Percentiles rank a stretch among this genome's conserved stretches.
Conservation (phyloP, 2,329 filamentous ascomycete species). For the Pseudogymnoascus sp. region DNA sequence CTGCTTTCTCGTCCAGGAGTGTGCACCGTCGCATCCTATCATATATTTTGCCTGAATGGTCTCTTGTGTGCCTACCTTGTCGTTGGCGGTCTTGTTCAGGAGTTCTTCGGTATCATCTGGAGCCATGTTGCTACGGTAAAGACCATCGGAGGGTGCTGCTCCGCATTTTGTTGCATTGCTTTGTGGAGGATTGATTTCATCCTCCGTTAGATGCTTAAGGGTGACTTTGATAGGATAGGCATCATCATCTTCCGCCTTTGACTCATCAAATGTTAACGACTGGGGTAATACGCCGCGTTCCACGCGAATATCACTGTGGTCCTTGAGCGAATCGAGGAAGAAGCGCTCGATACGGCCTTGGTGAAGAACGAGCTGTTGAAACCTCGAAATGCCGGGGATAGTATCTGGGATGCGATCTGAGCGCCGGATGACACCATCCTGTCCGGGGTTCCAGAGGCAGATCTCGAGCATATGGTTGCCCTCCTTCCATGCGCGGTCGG, state of each 20-base stretch:
- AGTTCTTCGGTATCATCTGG: slow-evolving; percentile 53
- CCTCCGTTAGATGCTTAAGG: slow-evolving; percentile 50
- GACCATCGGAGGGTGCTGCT: slow-evolving; percentile 39
- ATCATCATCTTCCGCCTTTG: slow-evolving; percentile 41
- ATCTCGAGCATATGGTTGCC: slow-evolving; percentile 65
- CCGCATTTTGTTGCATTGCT: slow-evolving; percentile 28
- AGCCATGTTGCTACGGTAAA: slow-evolving; percentile 54
- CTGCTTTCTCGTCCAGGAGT: slow-evolving; percentile 56
- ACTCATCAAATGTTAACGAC: slow-evolving; percentile 48
- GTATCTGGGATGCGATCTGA: slow-evolving; percentile 58
- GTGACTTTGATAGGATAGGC: slow-evolving; percentile 57
- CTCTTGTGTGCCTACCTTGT: slow-evolving; percentile 36
- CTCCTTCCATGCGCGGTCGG: slow-evolving; percentile 58
- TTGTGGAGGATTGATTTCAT: slow-evolving; percentile 50
- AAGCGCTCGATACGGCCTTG: slow-evolving; percentile 66
- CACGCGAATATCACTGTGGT: slow-evolving; percentile 48
- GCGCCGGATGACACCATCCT: slow-evolving; percentile 50
- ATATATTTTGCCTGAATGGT: slow-evolving; percentile 54
- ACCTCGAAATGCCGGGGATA: slow-evolving; percentile 53
- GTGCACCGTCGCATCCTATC: slow-evolving; percentile 62
- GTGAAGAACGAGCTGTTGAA: slow-evolving; percentile 61
- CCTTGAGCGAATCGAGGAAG: slow-evolving; percentile 55
- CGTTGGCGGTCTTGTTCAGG: slow-evolving; percentile 30
- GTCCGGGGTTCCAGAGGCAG: slow-evolving; percentile 55
- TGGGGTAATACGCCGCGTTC: slow-evolving; percentile 57